Evolutionary conservation across 768 basidiomycete genomes (phyloP), one percentile per base, ranked within the genome.

Genomic region (Naganishia randhawae): DNA sequence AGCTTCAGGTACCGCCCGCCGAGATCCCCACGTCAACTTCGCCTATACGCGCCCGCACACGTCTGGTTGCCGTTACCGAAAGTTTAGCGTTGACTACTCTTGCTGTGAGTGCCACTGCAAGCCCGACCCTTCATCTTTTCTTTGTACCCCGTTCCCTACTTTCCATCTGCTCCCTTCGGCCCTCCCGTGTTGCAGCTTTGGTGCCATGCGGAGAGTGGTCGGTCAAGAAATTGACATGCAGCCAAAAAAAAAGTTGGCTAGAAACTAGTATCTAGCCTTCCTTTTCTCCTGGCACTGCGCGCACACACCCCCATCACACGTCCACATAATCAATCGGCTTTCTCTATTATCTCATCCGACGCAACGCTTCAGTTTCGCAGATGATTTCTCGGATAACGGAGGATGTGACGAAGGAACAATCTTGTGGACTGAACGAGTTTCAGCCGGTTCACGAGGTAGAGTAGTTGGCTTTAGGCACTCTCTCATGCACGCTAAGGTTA

Each of bases 61-160:
- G 57, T 61, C 27, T 14, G 25, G 8, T 39, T 9, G 37, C 17
- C n/a, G 8, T 42, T 29, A 14, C 25, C n/a, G 57, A 61, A 61
- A 39, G 57, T 61, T 61, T 39, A 22, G 19, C 57, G 57, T 61
- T 42, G 11, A 41, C 25, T 3, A 41, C 25, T 61, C 57, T 61
- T 61, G 57, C 57, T 29, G 57, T 61, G 57, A 61, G 57, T 61
- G 57, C 57, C 57, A 61, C 27, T 22, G 35, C 57, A 61, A 61
- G 57, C 37, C 57, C 37, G 41, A 61, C 35, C n/a, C 16, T 61
- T 37, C 37, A 27, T 61, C 57, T 48, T 48, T 48, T 48, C 45
- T 48, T 48, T 41, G 57, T 61, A 41, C 57, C 54, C 31, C 33
- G 32, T 22, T 35, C 29, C 54, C 54, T 22, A 13, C 14, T 61